These are phyloP conservation scores for Mycosarcoma mackinlayi DNA, from an alignment of 1,284 basidiomycete genomes.

Conservation along the genomic window DNA sequence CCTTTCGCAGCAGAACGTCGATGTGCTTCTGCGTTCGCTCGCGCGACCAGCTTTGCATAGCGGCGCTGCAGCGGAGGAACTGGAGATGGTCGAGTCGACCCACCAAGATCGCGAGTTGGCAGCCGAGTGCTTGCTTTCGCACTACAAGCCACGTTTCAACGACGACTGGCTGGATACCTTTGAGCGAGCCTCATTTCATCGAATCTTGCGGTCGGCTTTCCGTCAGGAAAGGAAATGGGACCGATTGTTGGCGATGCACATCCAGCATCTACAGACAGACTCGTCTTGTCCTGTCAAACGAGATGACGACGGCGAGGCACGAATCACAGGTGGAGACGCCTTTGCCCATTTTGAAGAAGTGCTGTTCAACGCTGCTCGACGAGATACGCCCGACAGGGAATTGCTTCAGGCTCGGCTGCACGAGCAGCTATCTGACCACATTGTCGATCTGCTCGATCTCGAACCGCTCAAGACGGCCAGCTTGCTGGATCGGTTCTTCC, in stretches of 20 bases:
- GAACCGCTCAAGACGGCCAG: conserved; percentile 78
- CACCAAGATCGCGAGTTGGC: conserved; percentile 94
- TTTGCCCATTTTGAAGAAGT: conserved; percentile 47
- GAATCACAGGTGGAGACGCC: conserved; percentile 15
- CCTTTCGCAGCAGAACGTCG: conserved; percentile 77
- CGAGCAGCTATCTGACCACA: conserved; percentile 35
- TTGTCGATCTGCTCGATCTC: conserved; percentile 72
- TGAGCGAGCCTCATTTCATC: conserved; percentile 85
- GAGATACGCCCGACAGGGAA: conserved; percentile 8
- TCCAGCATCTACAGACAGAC: conserved; percentile 28
- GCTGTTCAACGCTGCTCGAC: conserved; percentile 36
- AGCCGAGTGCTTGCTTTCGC: conserved; percentile 91
- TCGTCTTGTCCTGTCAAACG: not conserved
- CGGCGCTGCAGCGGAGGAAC: conserved; percentile 2
- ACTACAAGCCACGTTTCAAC: conserved; percentile 83
- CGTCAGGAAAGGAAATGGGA: conserved; percentile 81
- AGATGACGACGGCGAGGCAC: not conserved
- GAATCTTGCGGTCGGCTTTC: conserved; percentile 85
- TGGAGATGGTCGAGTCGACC: conserved; percentile 70
- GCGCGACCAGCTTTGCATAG: conserved; percentile 80
- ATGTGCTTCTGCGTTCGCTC: conserved; percentile 81
- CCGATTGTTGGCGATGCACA: conserved; percentile 35
- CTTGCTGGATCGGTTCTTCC: conserved; percentile 77
- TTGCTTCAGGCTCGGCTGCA: conserved; percentile 30
- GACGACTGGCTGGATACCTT: conserved; percentile 79